phyloP scores from a whole-genome alignment of 176 grass and related monocot species.

The Themeda triandra region DNA sequence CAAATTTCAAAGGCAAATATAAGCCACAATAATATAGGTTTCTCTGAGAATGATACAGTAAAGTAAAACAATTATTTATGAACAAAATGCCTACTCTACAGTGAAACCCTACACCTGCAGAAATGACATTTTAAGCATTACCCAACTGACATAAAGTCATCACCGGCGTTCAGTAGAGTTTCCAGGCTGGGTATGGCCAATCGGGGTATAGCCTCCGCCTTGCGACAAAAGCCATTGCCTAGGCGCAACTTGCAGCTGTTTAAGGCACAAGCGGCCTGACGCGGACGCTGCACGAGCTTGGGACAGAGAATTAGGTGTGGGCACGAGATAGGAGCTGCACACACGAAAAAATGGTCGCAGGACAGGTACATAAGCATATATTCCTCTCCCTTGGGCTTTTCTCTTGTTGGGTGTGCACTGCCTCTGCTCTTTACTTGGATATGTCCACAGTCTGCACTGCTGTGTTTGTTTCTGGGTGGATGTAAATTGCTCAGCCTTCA shows the following conservation, averaged over 20 bases:
- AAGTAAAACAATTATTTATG: neutral
- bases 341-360: neutral
- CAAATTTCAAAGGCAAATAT: neutral
- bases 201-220: neutral
- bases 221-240: neutral
- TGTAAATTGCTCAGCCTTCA: neutral
- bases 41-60: neutral
- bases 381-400: neutral
- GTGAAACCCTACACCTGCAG: neutral
- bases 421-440: neutral
- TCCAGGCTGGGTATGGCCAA: neutral
- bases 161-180: neutral
- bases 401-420: neutral
- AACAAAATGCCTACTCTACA: neutral
- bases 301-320: neutral
- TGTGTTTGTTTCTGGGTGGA: neutral
- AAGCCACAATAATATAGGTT: neutral
- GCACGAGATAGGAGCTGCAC: neutral
- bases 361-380: neutral
- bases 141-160: neutral
- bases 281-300: neutral
- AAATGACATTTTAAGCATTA: neutral
- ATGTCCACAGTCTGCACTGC: neutral
- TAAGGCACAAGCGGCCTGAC: neutral
- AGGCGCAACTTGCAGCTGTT: neutral